Conservation (phyloP, 805 yeast genomes). For the Candida ficus region DNA sequence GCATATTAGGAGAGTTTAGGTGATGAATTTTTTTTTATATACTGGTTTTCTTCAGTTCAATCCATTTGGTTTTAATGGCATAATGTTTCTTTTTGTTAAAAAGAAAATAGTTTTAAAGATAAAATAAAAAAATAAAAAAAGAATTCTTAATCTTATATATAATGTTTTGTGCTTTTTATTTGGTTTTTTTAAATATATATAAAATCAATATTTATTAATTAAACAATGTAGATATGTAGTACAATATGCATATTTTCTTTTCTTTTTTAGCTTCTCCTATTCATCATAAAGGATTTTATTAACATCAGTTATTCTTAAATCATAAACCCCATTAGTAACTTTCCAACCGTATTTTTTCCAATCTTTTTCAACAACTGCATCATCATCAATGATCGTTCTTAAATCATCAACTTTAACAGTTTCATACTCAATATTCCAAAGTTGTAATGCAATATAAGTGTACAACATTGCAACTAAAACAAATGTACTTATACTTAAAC, state of each 20-base stretch:
- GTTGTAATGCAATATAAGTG: slow-evolving; percentile 61
- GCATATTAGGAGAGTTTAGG: no score
- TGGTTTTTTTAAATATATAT: background rate
- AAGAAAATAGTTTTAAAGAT: no score
- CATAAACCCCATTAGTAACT: slow-evolving; percentile 83
- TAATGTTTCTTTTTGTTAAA: background rate
- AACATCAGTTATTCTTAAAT: slow-evolving; percentile 68
- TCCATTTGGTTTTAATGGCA: background rate
- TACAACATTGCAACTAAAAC: slow-evolving; percentile 67
- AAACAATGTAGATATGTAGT: no score
- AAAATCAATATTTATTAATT: no score
- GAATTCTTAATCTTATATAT: background rate
- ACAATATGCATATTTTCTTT: no score
- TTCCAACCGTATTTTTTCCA: slow-evolving; percentile 38
- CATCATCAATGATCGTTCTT: slow-evolving; percentile 66
- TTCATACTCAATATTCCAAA: slow-evolving; percentile 72
- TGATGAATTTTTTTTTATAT: background rate
- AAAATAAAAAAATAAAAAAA: background rate
- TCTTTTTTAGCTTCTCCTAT: background rate
- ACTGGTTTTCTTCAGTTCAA: background rate
- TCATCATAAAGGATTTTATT: slow-evolving; percentile 53
- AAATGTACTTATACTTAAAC: slow-evolving; percentile 69
- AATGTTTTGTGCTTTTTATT: no score
- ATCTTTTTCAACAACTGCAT: slow-evolving; percentile 28
- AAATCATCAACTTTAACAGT: slow-evolving; percentile 56